Evolutionary conservation across 2,329 filamentous ascomycete species (phyloP).

Genomic region (Aureobasidium pullulans): DNA sequence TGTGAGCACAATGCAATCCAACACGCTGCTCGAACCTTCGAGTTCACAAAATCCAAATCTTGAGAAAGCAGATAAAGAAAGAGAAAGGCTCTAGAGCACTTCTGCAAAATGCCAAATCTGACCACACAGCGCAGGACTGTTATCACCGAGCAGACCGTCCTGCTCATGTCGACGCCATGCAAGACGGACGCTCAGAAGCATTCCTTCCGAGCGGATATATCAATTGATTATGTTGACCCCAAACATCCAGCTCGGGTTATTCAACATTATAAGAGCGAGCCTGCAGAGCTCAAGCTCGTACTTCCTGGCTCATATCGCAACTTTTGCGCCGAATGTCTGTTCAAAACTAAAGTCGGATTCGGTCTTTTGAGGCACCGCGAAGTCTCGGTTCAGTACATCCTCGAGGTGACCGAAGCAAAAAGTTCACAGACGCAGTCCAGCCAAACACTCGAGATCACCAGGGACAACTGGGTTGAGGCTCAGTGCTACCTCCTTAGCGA

Average conservation of each 20-base stretch:
- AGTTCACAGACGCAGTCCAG: neutral
- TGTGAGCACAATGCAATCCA: too few relatives aligned
- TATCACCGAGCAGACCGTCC: neutral
- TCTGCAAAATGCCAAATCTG: neutral
- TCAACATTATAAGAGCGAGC: neutral
- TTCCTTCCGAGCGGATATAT: neutral
- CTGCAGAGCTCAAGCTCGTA: neutral
- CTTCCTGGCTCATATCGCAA: neutral
- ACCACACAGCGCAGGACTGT: neutral
- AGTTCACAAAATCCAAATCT: too few relatives aligned
- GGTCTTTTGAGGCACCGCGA: neutral
- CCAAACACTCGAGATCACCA: neutral
- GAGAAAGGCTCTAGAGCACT: too few relatives aligned
- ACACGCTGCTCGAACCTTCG: too few relatives aligned
- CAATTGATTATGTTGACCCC: neutral
- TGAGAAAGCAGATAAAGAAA: too few relatives aligned
- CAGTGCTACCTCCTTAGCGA: neutral
- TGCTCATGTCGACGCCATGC: neutral
- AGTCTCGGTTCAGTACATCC: neutral
- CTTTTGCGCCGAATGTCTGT: neutral
- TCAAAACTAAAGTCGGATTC: neutral
- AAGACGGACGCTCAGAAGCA: neutral
- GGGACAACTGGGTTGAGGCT: neutral
- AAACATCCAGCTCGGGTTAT: neutral
- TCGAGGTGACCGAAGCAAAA: neutral